phyloP scores from a whole-genome alignment of 306 rosid species.

The Inga leiocalycina region DNA sequence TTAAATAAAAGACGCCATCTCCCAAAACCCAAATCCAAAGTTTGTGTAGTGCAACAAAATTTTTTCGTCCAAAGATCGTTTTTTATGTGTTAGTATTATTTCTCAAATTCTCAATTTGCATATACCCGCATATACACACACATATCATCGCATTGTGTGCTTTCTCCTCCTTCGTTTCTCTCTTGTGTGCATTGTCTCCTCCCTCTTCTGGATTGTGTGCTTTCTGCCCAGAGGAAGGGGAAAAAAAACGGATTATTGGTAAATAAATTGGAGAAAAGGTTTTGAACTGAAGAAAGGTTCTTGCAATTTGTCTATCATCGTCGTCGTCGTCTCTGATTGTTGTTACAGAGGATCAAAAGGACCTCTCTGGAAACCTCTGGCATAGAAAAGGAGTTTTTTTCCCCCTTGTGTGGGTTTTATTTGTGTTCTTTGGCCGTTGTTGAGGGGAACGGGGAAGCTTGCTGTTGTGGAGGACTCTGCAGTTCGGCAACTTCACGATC shows the following conservation, averaged over 20 bases:
- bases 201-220: background rate
- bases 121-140: background rate
- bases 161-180: background rate
- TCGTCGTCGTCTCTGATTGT: background rate
- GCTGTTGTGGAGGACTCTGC: conserved; percentile 30
- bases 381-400: background rate
- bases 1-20: background rate
- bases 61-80: background rate
- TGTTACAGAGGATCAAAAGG: background rate
- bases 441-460: conserved; percentile 4
- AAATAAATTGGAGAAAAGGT: background rate
- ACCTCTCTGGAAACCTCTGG: background rate
- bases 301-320: background rate
- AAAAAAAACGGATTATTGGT: background rate
- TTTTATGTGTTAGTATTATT: background rate
- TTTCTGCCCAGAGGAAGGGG: background rate
- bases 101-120: background rate
- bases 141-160: conserved; percentile 33
- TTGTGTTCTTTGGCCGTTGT: background rate
- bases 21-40: background rate
- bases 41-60: background rate
- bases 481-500: conserved; percentile 49
- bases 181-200: background rate
- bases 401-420: background rate
- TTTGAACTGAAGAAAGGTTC: background rate